A percentile compares a stretch with the other conserved stretches of the same genome.
Conservation (phyloP, 1,284 basidiomycete species). For the Ceratorhiza oryzae-sativae region DNA sequence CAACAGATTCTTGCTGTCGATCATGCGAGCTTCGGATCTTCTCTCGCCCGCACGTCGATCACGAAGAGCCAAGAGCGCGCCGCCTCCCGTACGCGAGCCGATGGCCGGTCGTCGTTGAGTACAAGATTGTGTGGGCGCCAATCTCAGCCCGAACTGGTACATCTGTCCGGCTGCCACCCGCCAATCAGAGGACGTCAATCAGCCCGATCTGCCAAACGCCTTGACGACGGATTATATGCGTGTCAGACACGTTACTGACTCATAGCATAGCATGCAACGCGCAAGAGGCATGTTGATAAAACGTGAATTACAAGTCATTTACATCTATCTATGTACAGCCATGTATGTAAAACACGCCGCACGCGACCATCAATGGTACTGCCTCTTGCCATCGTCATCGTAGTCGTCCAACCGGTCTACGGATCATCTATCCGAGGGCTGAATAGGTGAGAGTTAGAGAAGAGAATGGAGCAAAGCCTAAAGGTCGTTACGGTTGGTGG, state of each 20-base stretch:
- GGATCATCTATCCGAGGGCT: neutral
- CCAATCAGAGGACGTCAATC: neutral
- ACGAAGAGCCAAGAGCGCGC: neutral
- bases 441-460: neutral
- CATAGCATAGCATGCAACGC: neutral
- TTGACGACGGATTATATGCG: neutral
- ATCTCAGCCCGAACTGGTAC: neutral
- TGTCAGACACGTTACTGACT: neutral
- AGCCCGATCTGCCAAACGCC: neutral
- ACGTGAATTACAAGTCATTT: slow-evolving; percentile 7
- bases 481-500: neutral
- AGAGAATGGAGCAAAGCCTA: neutral
- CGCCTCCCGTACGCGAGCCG: neutral
- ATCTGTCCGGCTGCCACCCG: neutral
- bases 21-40: neutral
- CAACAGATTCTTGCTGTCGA: neutral
- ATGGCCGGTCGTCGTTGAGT: neutral
- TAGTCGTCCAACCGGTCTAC: neutral
- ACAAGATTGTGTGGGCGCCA: neutral
- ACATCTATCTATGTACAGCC: slow-evolving; percentile 7
- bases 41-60: neutral
- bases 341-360: neutral
- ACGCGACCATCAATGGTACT: neutral
- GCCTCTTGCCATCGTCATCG: neutral
- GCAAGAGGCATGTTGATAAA: neutral